phyloP scores from a whole-genome alignment of 495 filamentous ascomycete species.

The Immersiella caudata region DNA sequence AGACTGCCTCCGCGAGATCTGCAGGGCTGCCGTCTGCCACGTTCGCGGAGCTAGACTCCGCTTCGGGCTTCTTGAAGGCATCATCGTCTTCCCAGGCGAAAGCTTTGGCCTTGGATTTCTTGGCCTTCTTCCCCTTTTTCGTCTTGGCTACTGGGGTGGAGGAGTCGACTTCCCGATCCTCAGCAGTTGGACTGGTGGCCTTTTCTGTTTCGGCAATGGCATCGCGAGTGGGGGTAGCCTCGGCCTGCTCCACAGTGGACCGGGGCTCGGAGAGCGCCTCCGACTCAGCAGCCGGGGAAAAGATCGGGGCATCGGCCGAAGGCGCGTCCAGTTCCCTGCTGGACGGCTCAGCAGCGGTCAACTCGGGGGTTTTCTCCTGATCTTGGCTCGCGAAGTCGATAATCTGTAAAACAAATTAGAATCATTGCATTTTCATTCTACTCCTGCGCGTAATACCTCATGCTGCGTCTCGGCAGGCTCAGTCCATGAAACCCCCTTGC shows the following conservation, averaged over 20 bases:
- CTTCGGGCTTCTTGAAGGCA: slow-evolving; percentile 7
- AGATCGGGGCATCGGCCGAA: background rate
- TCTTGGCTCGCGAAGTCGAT: slow-evolving; percentile 2
- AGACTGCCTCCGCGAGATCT: background rate
- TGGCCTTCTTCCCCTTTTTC: slow-evolving; percentile 39
- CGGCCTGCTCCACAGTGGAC: slow-evolving; percentile 6
- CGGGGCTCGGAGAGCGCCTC: background rate
- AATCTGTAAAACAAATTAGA: slow-evolving; percentile 9
- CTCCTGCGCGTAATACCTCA: background rate
- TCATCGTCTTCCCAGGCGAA: slow-evolving; percentile 19
- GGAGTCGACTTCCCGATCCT: background rate
- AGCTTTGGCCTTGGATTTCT: slow-evolving; percentile 28
- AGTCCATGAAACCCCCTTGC: slow-evolving; percentile 31
- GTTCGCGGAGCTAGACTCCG: background rate
- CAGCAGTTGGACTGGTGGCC: background rate
- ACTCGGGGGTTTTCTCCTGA: background rate
- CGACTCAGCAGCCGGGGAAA: background rate
- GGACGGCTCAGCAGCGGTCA: background rate
- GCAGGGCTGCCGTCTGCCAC: slow-evolving; percentile 18
- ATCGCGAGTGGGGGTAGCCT: no score
- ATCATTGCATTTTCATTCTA: slow-evolving; percentile 8
- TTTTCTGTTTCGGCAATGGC: slow-evolving; percentile 4
- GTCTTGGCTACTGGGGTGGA: background rate
- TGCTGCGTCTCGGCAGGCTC: slow-evolving; percentile 18
- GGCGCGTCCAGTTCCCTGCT: background rate